Conservation (phyloP, 495 filamentous ascomycete genomes). For the Penicillium paxilli region DNA sequence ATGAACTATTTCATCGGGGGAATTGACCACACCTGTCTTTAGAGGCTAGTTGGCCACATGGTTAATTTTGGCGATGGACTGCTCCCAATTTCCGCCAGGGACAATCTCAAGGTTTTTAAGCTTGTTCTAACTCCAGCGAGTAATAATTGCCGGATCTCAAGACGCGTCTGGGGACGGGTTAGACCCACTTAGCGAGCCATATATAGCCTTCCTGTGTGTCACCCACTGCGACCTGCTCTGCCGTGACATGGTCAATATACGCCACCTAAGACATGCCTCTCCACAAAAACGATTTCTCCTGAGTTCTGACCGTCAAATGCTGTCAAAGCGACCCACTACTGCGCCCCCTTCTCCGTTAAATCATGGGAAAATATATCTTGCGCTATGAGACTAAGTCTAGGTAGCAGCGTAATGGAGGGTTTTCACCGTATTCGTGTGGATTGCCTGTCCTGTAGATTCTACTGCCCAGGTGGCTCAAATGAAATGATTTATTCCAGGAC, state of each 20-base stretch:
- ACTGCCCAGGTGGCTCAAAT: too few species aligned
- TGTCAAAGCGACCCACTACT: not conserved
- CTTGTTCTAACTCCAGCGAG: slow-evolving; percentile 15
- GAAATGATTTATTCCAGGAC: too few species aligned
- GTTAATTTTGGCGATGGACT: not conserved
- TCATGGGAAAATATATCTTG: slow-evolving; percentile 2
- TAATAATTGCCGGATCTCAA: not conserved
- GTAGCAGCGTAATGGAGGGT: slow-evolving; percentile 9
- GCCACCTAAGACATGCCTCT: not conserved
- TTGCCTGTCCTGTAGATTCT: too few species aligned
- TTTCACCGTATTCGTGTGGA: not conserved
- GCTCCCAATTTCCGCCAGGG: slow-evolving; percentile 11
- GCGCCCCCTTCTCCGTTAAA: slow-evolving; percentile 12
- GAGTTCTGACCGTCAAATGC: too few species aligned
- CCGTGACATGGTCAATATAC: not conserved
- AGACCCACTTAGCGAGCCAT: not conserved
- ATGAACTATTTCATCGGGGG: too few species aligned
- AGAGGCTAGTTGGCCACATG: not conserved
- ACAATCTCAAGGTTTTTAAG: slow-evolving; percentile 15
- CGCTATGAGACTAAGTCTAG: slow-evolving; percentile 8
- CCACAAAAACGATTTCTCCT: not conserved
- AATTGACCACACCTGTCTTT: not conserved
- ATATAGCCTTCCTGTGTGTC: not conserved
- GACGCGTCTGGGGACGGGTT: not conserved
- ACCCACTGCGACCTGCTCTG: not conserved